Evolutionary conservation across 768 basidiomycete genomes (phyloP).

Genomic region (Rhizopogon vulgaris): DNA sequence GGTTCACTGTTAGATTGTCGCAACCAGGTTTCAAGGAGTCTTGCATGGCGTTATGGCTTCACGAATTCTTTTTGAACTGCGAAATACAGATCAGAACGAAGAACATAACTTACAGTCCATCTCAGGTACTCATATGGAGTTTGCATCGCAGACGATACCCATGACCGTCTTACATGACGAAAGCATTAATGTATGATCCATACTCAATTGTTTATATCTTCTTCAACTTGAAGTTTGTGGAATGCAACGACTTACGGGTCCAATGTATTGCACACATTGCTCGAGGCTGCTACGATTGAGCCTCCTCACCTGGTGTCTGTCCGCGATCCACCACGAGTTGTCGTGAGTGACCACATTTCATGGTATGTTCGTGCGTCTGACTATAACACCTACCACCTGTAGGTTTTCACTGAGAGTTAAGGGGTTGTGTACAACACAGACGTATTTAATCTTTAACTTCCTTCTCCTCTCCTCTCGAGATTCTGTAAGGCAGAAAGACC

Average conservation of each 20-base stretch:
- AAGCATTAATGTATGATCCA: not conserved
- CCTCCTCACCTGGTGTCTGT: too few relatives aligned
- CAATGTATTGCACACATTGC: not conserved
- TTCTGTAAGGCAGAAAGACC: too few relatives aligned
- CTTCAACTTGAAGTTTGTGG: too few relatives aligned
- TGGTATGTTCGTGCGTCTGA: too few relatives aligned
- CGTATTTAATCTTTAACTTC: too few relatives aligned
- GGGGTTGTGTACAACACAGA: too few relatives aligned
- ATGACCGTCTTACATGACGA: not conserved
- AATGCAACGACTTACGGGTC: not conserved
- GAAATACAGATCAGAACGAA: not conserved
- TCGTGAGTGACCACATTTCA: too few relatives aligned
- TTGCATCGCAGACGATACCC: not conserved
- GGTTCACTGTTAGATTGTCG: not conserved
- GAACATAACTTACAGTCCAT: not conserved
- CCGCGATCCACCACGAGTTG: too few relatives aligned
- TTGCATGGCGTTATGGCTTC: constrained; percentile 9
- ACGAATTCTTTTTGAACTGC: constrained; percentile 8
- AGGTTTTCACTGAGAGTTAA: too few relatives aligned
- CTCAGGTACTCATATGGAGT: not conserved
- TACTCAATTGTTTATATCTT: not conserved
- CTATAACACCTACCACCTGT: too few relatives aligned
- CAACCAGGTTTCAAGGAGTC: constrained; percentile 7
- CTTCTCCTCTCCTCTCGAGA: too few relatives aligned
- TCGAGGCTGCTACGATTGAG: too few relatives aligned